A percentile compares a stretch with the other conserved stretches of the same genome.
Evolutionary conservation across 129 eudicot species (phyloP).

Genomic region (Centaurea solstitialis): DNA sequence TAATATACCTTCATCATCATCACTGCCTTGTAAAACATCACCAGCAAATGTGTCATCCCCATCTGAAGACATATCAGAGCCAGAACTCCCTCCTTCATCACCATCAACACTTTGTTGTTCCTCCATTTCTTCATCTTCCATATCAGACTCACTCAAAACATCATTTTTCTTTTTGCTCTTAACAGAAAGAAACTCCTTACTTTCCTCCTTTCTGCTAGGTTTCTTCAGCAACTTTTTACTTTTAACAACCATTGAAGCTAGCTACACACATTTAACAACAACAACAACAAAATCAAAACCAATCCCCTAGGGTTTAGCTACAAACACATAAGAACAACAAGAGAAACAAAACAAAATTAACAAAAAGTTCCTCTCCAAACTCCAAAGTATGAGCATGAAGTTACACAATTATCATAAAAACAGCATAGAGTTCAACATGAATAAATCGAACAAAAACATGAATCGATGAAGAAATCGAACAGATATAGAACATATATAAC

Average conservation of each 20-base stretch:
- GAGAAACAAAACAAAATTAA: not conserved
- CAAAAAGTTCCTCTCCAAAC: not conserved
- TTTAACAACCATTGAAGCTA: constrained; percentile 49
- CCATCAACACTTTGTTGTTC: constrained; percentile 22
- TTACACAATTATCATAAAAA: no score
- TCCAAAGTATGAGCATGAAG: not conserved
- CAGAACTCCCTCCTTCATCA: constrained; percentile 44
- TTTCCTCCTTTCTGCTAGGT: constrained; percentile 52
- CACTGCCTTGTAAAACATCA: constrained; percentile 63
- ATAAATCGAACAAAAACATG: no score
- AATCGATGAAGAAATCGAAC: no score
- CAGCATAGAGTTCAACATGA: no score
- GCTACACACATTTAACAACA: not conserved
- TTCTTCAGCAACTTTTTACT: constrained; percentile 34
- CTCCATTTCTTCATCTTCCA: constrained; percentile 27
- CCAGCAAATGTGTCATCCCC: constrained; percentile 67
- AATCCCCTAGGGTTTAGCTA: not conserved
- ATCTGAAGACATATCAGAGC: constrained; percentile 56
- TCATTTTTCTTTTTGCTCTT: constrained; percentile 39
- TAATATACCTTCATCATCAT: constrained; percentile 57
- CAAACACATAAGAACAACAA: not conserved
- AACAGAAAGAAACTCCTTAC: constrained; percentile 23
- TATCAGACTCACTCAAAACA: constrained; percentile 36
- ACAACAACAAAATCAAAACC: no score
- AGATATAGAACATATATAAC: no score